A percentile compares a stretch with the other conserved stretches of the same genome.
Conservation (phyloP, 2,329 filamentous ascomycete genomes). For the Arthroderma sp. region DNA sequence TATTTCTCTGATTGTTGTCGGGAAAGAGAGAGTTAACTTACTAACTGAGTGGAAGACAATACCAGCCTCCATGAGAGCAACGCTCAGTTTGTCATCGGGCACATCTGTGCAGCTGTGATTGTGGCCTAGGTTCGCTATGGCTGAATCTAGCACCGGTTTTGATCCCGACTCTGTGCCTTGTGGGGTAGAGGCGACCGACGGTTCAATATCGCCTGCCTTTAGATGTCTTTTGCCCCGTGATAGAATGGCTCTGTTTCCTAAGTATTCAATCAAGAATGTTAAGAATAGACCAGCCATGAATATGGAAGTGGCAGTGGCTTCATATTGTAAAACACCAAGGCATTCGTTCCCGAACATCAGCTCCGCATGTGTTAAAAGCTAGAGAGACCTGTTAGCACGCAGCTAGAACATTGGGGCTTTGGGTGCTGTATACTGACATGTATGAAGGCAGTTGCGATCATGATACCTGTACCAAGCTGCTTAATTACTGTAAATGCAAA, state of each 20-base stretch:
- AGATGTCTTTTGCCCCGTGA: slow-evolving; percentile 19
- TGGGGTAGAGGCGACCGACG: slow-evolving; percentile 15
- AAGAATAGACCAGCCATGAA: slow-evolving; percentile 63
- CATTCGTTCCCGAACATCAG: slow-evolving; percentile 64
- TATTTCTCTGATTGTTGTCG: slow-evolving; percentile 27
- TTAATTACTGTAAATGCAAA: slow-evolving; percentile 47
- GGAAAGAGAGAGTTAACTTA: slow-evolving; percentile 36
- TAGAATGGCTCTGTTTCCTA: slow-evolving; percentile 48
- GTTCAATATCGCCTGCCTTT: slow-evolving; percentile 19
- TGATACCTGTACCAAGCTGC: slow-evolving; percentile 57
- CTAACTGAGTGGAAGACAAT: slow-evolving; percentile 63
- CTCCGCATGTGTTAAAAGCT: slow-evolving; percentile 61
- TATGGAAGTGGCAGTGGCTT: slow-evolving; percentile 57
- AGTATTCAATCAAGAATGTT: slow-evolving; percentile 59
- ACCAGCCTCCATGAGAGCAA: slow-evolving; percentile 59
- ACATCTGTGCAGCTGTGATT: slow-evolving; percentile 18
- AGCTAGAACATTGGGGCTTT: background rate
- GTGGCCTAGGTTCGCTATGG: slow-evolving; percentile 21
- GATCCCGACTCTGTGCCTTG: slow-evolving; percentile 14
- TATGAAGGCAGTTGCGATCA: slow-evolving; percentile 59
- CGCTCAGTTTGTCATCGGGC: slow-evolving; percentile 40
- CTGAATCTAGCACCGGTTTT: slow-evolving; percentile 6
- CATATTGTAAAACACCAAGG: slow-evolving; percentile 53
- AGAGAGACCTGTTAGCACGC: slow-evolving; percentile 5
- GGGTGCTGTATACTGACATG: slow-evolving; percentile 39